A percentile compares a stretch with the other conserved stretches of the same genome.
These are phyloP conservation scores for Rubia tinctorum DNA, from an alignment of 305 asterid genomes.

Conservation along the genomic window DNA sequence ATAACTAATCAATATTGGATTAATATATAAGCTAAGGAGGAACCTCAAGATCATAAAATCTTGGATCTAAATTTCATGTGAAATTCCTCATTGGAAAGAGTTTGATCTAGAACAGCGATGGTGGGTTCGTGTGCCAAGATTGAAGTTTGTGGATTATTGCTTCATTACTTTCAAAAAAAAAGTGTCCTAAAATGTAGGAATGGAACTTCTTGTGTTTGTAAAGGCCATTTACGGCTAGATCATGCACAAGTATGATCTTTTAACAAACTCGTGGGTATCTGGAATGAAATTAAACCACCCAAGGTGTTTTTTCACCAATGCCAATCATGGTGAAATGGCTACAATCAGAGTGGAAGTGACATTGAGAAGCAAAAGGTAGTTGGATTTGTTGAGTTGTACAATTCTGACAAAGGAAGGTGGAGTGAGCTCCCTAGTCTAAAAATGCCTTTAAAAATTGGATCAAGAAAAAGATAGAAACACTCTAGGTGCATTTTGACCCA, in stretches of 20 bases:
- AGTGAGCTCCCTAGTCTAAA: conserved; percentile 56
- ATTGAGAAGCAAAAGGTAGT: conserved; percentile 33
- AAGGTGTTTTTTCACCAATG: conserved; percentile 67
- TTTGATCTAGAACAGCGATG: conserved; percentile 54
- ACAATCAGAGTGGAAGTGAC: conserved; percentile 78
- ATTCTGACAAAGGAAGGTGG: conserved; percentile 63
- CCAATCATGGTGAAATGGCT: conserved; percentile 61
- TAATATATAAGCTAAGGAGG: conserved; percentile 57
- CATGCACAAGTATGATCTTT: conserved; percentile 51
- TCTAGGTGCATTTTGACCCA: too few relatives aligned
- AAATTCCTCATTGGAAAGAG: conserved; percentile 68
- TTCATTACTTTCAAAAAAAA: conserved; percentile 60
- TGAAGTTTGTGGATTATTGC: conserved; percentile 40
- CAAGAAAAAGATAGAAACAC: too few relatives aligned
- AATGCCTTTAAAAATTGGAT: conserved; percentile 52
- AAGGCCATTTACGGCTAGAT: conserved; percentile 45
- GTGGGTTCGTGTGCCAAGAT: conserved; percentile 64
- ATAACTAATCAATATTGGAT: conserved; percentile 52
- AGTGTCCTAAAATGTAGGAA: conserved; percentile 75
- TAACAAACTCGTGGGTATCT: conserved; percentile 61
- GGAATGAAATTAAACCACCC: conserved; percentile 54
- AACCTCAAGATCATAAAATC: conserved; percentile 52
- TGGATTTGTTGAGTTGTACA: conserved; percentile 60
- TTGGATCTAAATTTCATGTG: conserved; percentile 75
- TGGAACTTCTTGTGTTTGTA: conserved; percentile 74